Evolutionary conservation across 2,329 filamentous ascomycete genomes (phyloP), one percentile per base, ranked within the genome.

Genomic region (Xylogone sp.): DNA sequence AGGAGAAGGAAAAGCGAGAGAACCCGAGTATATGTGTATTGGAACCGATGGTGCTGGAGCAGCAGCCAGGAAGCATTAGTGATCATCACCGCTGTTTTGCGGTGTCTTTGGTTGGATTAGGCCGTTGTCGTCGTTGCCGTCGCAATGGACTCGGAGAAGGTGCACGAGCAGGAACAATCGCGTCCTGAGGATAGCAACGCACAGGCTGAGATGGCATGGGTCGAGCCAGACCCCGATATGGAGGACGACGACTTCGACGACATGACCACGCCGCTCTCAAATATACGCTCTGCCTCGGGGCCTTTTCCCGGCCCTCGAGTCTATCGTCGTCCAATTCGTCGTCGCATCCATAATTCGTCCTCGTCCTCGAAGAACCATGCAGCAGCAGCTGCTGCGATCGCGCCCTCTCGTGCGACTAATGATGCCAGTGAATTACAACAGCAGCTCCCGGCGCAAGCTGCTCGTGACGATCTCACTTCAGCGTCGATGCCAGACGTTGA

Each of bases 121-220:
- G n/a, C n/a, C n/a, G n/a, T n/a, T n/a, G n/a, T n/a, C 34, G n/a
- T 39, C 34, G 34, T n/a, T n/a, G n/a, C n/a, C n/a, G 12, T 39
- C n/a, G 34, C 34, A 13, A 39, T 39, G 34, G 34, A 39, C 8
- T 5, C 4, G 5, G n/a, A 18, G n/a, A 18, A 39, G n/a, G 12
- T 9, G n/a, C 34, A 16, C 8, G n/a, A 39, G 4, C 34, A 16
- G 34, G 12, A 39, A 4, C 34, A 13, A 5, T 16, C 12, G 10
- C 34, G 8, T 39, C 34, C 34, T 13, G 4, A 16, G 34, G 34
- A 18, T 18, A 16, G 34, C 13, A 58, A 71, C 73, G 50, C 75
- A 27, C 6, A 27, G 5, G 24, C 10, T 6, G 24, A 27, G 68
- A 3, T 71, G 73, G 3, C 58, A 59, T 39, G 34, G 34, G 34